Percentiles rank a stretch among this genome's conserved stretches.
Conservation (phyloP, 495 filamentous ascomycete species). For the Penicillium ucsense region DNA sequence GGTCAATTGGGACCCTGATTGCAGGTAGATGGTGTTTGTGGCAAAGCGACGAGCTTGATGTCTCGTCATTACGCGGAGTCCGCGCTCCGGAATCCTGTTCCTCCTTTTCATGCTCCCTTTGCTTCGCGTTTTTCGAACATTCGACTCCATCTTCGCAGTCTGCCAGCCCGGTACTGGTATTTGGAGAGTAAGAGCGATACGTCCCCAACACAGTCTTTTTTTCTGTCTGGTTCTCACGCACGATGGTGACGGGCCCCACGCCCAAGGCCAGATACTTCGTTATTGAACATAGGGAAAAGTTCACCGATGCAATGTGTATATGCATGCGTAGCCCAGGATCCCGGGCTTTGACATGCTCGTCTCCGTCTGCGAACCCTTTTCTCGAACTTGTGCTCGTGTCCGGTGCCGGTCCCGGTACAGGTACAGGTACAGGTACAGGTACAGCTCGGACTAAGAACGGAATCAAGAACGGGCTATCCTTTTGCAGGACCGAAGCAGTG, state of each 20-base stretch:
- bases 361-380: no score
- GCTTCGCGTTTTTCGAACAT: neutral
- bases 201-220: neutral
- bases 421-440: neutral
- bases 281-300: neutral
- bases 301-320: neutral
- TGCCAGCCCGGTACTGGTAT: neutral
- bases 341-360: no score
- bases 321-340: neutral
- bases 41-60: no score
- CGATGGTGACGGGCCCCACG: neutral
- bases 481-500: neutral
- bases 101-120: neutral
- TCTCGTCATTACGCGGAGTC: no score
- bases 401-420: no score
- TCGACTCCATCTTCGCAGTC: neutral
- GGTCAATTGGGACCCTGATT: neutral
- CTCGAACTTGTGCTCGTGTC: no score
- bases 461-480: neutral
- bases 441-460: neutral
- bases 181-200: neutral
- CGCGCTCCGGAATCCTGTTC: no score
- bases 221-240: neutral
- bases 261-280: neutral
- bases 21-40: no score